Percentiles rank a stretch among this genome's conserved stretches.
These are phyloP conservation scores for Venturia pyrina DNA, from an alignment of 2,329 filamentous ascomycete species.

Conservation along the genomic window DNA sequence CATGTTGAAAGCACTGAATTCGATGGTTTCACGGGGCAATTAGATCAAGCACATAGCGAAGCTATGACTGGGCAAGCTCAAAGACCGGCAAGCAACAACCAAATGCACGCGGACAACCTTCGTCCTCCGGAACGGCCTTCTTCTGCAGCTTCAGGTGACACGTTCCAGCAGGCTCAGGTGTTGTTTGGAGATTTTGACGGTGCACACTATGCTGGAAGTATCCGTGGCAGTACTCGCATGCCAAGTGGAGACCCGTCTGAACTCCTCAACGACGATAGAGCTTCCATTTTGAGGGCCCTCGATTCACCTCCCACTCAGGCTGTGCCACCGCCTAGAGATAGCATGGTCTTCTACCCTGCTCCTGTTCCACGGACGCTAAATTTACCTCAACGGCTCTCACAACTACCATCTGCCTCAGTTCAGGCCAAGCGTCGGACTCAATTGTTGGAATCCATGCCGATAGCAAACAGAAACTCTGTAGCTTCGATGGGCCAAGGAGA, in stretches of 20 bases:
- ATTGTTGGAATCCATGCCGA: conserved; percentile 54
- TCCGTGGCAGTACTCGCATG: conserved; percentile 3
- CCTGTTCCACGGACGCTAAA: conserved; percentile 91
- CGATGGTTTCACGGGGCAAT: not conserved
- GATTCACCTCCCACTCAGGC: conserved; percentile 18
- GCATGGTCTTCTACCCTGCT: conserved; percentile 92
- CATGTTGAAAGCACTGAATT: not conserved
- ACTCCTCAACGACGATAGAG: not conserved
- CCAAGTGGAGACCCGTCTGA: conserved; percentile 20
- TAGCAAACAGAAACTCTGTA: conserved; percentile 43
- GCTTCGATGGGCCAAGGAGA: conserved; percentile 29
- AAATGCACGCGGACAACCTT: not conserved
- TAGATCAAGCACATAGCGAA: not conserved
- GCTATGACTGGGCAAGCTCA: conserved; percentile 5
- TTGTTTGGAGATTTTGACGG: conserved; percentile 78
- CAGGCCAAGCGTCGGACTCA: conserved; percentile 65
- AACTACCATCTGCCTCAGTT: conserved; percentile 52
- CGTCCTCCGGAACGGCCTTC: conserved; percentile 32
- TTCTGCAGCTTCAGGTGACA: conserved; percentile 48
- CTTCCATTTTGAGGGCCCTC: conserved; percentile 22
- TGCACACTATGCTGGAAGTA: conserved; percentile 57
- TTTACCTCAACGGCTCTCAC: conserved; percentile 77
- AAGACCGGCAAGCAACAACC: not conserved
- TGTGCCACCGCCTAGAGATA: conserved; percentile 52
- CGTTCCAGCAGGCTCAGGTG: conserved; percentile 53